Evolutionary conservation across 176 grass and related monocot species (phyloP).

Genomic region (Oryza longistaminata): DNA sequence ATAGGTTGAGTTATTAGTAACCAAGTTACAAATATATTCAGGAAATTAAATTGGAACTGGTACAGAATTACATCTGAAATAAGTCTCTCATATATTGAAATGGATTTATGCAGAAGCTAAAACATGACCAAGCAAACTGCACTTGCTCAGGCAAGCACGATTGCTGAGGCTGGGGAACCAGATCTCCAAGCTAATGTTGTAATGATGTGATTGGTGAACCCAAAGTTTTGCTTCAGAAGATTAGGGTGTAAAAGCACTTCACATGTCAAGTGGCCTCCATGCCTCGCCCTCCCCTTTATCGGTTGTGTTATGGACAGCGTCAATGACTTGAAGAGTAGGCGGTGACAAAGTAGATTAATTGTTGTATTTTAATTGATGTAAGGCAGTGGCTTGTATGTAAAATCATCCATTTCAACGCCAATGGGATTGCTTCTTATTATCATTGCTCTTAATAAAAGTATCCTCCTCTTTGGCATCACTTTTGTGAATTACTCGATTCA

Average conservation of each 20-base stretch:
- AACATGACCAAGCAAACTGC: slow-evolving; percentile 70
- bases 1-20: background rate
- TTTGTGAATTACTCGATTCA: background rate
- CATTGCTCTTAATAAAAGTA: slow-evolving; percentile 3
- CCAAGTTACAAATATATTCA: background rate
- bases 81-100: background rate
- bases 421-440: slow-evolving; percentile 21
- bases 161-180: slow-evolving; percentile 36
- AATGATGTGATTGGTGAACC: slow-evolving; percentile 4
- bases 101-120: slow-evolving; percentile 66
- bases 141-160: slow-evolving; percentile 47
- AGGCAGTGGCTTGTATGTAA: slow-evolving; percentile 13
- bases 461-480: background rate
- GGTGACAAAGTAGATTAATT: slow-evolving; percentile 14
- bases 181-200: slow-evolving; percentile 4
- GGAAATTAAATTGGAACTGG: background rate
- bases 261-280: background rate
- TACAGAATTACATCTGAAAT: background rate
- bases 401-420: slow-evolving; percentile 33
- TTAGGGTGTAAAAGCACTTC: slow-evolving; percentile 21
- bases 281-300: background rate
- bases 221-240: slow-evolving; percentile 31
- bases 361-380: slow-evolving; percentile 28
- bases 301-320: slow-evolving; percentile 2
- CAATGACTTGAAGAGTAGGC: slow-evolving; percentile 26